Evolutionary conservation across 257 asterid genomes (phyloP), one percentile per base, ranked within the genome.

Genomic region (Solanum sejunctum): DNA sequence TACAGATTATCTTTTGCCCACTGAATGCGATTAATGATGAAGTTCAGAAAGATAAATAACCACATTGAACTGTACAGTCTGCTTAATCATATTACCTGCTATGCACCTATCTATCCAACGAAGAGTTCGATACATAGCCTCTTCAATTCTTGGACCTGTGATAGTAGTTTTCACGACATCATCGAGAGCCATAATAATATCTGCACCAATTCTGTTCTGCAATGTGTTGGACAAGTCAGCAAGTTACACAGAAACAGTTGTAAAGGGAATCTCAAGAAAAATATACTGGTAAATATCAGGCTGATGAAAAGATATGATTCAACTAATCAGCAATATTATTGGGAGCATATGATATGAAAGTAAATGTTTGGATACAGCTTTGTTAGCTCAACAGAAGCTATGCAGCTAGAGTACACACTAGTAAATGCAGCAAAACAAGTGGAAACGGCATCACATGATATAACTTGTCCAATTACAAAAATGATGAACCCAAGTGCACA

Each of bases 61-160:
- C 28, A 78, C 28, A 17, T 54, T 7, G 49, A 17, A 26, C 54
- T 16, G 49, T 78, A 3, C 83, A 28, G 8, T 47, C 83, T 26
- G 47, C 83, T 52, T 18, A 49, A 71, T 78, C 36, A 84, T 69
- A 61, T 82, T 91, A 96, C 99, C 99, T 89, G 94, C 89, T 84
- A 96, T 95, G 88, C 98, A 96, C 89, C 99, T 95, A 88, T 96
- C 99, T 86, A 96, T 96, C 99, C 99, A 96, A 64, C 99, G 98
- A 88, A 96, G 95, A 66, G 99, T 96, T 72, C 99, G 98, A 88
- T 94, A 90, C 99, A 94, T 96, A 60, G 99, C 99, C 88, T 96
- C 99, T 88, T 95, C 94, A 85, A 96, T 95, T 66, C 98, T 91
- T 49, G 99, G 98, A 80, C 99, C 99, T 39, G 98, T 95, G 87